Evolutionary conservation across 1,284 basidiomycete genomes (phyloP).

Genomic region (Sporisorium iseilematis-ciliati): DNA sequence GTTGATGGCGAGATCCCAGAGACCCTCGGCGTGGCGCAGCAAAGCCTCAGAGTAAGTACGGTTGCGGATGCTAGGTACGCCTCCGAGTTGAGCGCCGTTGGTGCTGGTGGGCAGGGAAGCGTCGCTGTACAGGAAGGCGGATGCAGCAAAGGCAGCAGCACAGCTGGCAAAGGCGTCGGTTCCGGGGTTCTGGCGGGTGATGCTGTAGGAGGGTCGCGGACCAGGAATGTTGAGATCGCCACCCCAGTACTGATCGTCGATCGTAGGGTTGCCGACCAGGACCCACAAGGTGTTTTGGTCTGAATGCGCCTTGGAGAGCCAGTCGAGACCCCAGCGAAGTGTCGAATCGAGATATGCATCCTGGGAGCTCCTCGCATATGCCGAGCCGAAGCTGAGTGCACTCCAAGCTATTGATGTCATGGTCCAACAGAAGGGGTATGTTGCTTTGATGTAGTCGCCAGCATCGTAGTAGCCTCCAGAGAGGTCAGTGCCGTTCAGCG

Average conservation of each 20-base stretch:
- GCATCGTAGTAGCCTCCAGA: slow-evolving; percentile 92
- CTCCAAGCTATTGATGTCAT: slow-evolving; percentile 89
- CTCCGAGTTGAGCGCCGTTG: slow-evolving; percentile 29
- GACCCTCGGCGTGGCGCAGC: slow-evolving; percentile 78
- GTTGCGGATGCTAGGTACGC: slow-evolving; percentile 72
- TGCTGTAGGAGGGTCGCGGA: slow-evolving; percentile 80
- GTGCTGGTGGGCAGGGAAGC: slow-evolving; percentile 34
- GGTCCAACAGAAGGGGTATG: slow-evolving; percentile 76
- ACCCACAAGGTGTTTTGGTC: slow-evolving; percentile 80
- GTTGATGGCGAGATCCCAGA: slow-evolving; percentile 79
- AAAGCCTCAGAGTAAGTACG: slow-evolving; percentile 79
- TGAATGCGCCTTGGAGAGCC: slow-evolving; percentile 91
- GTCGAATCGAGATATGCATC: slow-evolving; percentile 84
- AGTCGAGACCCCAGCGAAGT: slow-evolving; percentile 85
- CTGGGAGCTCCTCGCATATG: slow-evolving; percentile 84
- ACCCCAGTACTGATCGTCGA: slow-evolving; percentile 87
- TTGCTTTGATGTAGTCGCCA: slow-evolving; percentile 81
- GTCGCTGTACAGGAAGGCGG: slow-evolving; percentile 79
- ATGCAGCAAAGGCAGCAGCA: slow-evolving; percentile 86
- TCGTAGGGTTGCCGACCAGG: slow-evolving; percentile 78
- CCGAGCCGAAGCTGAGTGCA: slow-evolving; percentile 83
- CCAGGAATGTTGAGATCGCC: slow-evolving; percentile 83
- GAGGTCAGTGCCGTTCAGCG: slow-evolving; percentile 80
- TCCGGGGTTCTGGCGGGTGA: slow-evolving; percentile 82
- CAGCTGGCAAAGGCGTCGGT: slow-evolving; percentile 87